Conservation (phyloP, 768 basidiomycete genomes). For the Hygrocybe coccinea region DNA sequence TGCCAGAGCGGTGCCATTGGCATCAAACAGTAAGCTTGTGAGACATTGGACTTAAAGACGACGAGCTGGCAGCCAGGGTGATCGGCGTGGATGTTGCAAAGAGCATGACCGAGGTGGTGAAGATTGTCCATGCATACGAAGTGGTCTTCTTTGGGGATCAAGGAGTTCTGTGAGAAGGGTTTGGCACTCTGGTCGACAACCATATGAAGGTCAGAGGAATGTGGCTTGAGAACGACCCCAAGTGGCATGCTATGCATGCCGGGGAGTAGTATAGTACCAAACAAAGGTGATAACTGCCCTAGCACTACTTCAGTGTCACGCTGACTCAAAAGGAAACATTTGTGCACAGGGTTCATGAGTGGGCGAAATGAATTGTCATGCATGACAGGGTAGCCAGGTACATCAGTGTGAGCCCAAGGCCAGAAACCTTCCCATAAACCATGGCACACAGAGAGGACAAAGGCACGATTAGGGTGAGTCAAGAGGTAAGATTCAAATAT, state of each 20-base stretch:
- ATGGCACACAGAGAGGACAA: slow-evolving; percentile 22
- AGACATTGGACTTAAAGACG: slow-evolving; percentile 26
- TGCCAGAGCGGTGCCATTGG: slow-evolving; percentile 30
- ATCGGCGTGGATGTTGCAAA: neutral
- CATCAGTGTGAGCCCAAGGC: slow-evolving; percentile 23
- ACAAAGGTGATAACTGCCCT: slow-evolving; percentile 16
- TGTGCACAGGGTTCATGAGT: neutral
- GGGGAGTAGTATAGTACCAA: slow-evolving; percentile 23
- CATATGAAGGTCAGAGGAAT: slow-evolving; percentile 28
- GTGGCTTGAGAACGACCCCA: slow-evolving; percentile 24
- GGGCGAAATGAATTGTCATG: neutral
- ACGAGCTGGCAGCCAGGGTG: neutral
- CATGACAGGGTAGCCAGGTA: neutral
- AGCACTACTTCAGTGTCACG: slow-evolving; percentile 16
- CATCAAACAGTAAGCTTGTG: slow-evolving; percentile 22
- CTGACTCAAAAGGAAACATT: slow-evolving; percentile 11
- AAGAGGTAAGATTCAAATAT: slow-evolving; percentile 16
- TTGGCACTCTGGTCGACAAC: slow-evolving; percentile 36
- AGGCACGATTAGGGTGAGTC: slow-evolving; percentile 25
- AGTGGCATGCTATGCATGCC: slow-evolving; percentile 36
- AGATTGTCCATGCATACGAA: slow-evolving; percentile 14
- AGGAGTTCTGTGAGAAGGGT: slow-evolving; percentile 15
- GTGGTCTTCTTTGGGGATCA: no score
- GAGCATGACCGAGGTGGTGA: slow-evolving; percentile 26
- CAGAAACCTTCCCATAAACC: slow-evolving; percentile 28